Base-by-base conservation (phyloP, 768 basidiomycete genomes). In the Leccinellum rugosiceps region DNA sequence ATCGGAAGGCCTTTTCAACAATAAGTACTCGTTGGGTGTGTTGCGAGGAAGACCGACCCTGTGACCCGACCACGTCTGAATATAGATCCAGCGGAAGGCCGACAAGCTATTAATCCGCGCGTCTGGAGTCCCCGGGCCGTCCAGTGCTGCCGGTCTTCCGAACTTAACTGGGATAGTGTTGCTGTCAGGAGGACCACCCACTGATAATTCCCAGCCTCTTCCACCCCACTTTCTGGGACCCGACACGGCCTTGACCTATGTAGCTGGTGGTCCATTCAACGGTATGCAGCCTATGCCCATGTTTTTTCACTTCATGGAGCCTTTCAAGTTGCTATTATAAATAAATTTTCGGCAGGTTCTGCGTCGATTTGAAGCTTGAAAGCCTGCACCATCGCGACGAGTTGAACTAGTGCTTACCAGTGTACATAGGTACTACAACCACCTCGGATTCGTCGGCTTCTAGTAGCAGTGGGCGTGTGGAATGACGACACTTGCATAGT, bases 41-140 rank as follows among this genome's bases (percentile, higher is more conserved):
- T 26, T 46, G 17, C 32, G 17, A 50, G 53, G 25, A 19, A 34
- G 31, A 19, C 26, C n/a, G 45, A 7, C 32, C 62, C 56, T 49
- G 15, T 57, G 61, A 57, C 56, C 43, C 47, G 49, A 60, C 58
- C 59, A 90, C 13, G 15, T 25, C 35, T 41, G 56, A 25, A 57
- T 57, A 57, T 57, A 58, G 53, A 25, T 31, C 30, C 13, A 31
- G 30, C 30, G 30, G n/a, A 31, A 31, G 6, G 48, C 46, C 25
- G 7, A 21, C 19, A 32, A 13, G 30, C 30, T 6, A 11, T 15
- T n/a, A n/a, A 38, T 38, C 35, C 38, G 48, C 30, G 28, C 17
- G 15, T 9, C 9, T 28, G 15, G 26, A 19, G 3, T 48, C 26
- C 8, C 26, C 28, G 44, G 52, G 30, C 43, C 21, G 44, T 25